A percentile compares a stretch with the other conserved stretches of the same genome.
Conservation (phyloP, 441 rosid species). For the Populus hybrid region DNA sequence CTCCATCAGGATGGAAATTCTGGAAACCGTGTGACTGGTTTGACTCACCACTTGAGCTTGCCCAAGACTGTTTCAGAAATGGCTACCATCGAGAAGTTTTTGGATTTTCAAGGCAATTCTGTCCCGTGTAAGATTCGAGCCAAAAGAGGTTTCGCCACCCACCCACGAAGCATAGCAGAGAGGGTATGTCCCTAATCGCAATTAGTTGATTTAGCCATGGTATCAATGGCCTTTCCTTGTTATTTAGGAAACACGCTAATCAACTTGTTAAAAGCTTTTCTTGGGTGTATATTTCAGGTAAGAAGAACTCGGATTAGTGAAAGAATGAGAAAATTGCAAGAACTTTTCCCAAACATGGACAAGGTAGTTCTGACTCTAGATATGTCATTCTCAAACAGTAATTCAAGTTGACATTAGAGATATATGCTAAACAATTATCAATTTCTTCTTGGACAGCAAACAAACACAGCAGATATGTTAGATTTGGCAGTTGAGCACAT, state of each 20-base stretch:
- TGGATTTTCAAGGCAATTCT: constrained; percentile 48
- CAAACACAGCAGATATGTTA: constrained; percentile 74
- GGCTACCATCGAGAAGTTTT: constrained; percentile 41
- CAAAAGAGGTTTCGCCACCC: constrained; percentile 73
- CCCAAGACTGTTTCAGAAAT: constrained; percentile 45
- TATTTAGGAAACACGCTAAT: background rate
- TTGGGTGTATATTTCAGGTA: constrained; percentile 33
- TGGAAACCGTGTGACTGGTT: constrained; percentile 24
- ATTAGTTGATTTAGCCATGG: background rate
- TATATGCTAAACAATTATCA: background rate
- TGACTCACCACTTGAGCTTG: constrained; percentile 59
- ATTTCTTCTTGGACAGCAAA: constrained; percentile 44
- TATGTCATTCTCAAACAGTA: background rate
- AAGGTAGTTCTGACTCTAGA: constrained; percentile 40
- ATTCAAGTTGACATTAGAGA: constrained; percentile 1
- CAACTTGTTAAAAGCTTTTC: background rate
- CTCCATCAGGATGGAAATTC: constrained; percentile 28
- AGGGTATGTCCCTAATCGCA: constrained; percentile 41
- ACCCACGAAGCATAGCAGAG: constrained; percentile 80
- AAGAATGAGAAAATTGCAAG: constrained; percentile 55
- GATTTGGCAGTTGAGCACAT: constrained; percentile 71
- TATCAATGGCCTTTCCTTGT: background rate
- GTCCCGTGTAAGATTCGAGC: constrained; percentile 71
- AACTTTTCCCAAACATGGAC: constrained; percentile 63
- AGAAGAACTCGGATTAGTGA: constrained; percentile 71